Percentiles rank a stretch among this genome's conserved stretches.
These are phyloP conservation scores for Trichoderma oligosporum DNA, from an alignment of 2,329 filamentous ascomycete species.

Conservation along the genomic window DNA sequence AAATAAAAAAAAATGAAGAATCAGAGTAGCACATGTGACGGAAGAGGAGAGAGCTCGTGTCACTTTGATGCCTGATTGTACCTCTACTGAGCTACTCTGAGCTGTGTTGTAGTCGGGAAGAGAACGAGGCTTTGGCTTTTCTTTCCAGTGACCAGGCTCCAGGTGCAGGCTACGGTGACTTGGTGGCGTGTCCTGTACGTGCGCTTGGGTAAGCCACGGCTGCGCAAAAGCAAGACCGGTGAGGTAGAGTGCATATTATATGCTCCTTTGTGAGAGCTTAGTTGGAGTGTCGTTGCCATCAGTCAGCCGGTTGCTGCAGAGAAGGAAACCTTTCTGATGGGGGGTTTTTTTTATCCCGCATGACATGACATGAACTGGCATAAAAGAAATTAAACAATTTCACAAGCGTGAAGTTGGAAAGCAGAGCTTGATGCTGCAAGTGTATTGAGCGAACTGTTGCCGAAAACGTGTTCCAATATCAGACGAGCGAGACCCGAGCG, in stretches of 20 bases:
- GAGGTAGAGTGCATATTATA: neutral
- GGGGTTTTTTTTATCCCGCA: neutral
- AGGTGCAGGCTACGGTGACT: neutral
- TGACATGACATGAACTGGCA: neutral
- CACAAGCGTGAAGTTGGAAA: constrained; percentile 8
- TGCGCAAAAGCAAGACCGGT: constrained; percentile 8
- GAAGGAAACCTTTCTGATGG: neutral
- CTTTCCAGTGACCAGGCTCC: neutral
- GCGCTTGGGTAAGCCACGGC: constrained; percentile 10
- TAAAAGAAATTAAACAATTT: neutral
- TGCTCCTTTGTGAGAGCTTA: neutral
- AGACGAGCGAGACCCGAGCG: neutral
- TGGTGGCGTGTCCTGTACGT: constrained; percentile 7
- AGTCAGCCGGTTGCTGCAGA: neutral
- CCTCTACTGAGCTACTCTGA: no score
- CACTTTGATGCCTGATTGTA: constrained; percentile 16
- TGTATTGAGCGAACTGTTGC: neutral
- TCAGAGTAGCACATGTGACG: constrained; percentile 13
- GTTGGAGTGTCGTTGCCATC: neutral
- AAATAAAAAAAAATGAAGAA: neutral
- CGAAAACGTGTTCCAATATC: neutral
- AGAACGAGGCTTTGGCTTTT: neutral
- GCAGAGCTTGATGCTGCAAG: neutral
- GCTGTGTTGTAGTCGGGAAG: neutral
- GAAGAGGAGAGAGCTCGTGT: constrained; percentile 3